phyloP scores from a whole-genome alignment of 306 rosid species.

The Notholithocarpus densiflorus region DNA sequence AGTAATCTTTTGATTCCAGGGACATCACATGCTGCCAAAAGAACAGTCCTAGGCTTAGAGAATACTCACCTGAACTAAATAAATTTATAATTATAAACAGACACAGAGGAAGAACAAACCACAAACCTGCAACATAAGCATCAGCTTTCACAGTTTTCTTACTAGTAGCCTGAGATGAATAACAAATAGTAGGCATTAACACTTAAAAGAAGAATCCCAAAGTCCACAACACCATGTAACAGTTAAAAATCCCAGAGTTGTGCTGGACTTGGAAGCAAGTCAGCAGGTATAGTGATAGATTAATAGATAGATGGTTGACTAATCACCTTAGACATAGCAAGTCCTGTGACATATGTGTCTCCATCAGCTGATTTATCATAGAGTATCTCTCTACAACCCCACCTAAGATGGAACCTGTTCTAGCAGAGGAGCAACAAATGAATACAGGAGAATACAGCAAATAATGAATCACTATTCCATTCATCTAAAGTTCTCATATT shows the following conservation, averaged over 20 bases:
- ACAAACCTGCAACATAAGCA: slow-evolving; percentile 94
- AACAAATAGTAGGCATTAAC: slow-evolving; percentile 6
- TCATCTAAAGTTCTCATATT: slow-evolving; percentile 5
- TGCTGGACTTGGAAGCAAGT: not conserved
- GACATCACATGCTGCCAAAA: slow-evolving; percentile 88
- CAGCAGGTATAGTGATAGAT: not conserved
- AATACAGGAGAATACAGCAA: slow-evolving; percentile 5
- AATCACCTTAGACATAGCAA: slow-evolving; percentile 78
- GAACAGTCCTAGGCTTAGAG: slow-evolving; percentile 19
- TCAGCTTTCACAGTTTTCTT: slow-evolving; percentile 85
- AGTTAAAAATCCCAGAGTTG: not conserved
- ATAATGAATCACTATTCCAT: not conserved
- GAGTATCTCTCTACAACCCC: slow-evolving; percentile 95
- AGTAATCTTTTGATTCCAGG: slow-evolving; percentile 93
- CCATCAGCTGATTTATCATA: slow-evolving; percentile 75
- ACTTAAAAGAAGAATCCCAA: slow-evolving; percentile 4
- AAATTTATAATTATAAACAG: not conserved
- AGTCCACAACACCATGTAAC: not conserved
- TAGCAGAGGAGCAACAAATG: slow-evolving; percentile 20
- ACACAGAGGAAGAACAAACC: slow-evolving; percentile 15
- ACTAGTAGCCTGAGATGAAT: slow-evolving; percentile 67
- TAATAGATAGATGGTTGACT: not conserved
- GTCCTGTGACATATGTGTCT: slow-evolving; percentile 60
- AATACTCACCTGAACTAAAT: slow-evolving; percentile 9
- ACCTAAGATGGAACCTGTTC: slow-evolving; percentile 95